Percentiles rank a stretch among this genome's conserved stretches.
These are phyloP conservation scores for Geosmithia morbida DNA, from an alignment of 2,329 filamentous ascomycete genomes.

Conservation along the genomic window DNA sequence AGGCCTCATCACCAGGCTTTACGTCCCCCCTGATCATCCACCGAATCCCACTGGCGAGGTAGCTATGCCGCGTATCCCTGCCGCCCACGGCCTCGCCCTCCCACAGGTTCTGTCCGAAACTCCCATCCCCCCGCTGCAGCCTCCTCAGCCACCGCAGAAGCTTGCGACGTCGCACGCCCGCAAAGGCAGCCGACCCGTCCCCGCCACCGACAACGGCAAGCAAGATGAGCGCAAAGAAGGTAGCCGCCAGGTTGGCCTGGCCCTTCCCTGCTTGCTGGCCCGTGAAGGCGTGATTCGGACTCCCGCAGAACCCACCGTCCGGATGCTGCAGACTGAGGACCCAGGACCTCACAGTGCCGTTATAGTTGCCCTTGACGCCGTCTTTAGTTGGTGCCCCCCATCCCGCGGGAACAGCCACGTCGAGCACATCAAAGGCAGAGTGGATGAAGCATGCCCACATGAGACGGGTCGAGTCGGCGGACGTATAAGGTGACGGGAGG, in stretches of 20 bases:
- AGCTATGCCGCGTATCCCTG: slow-evolving; percentile 76
- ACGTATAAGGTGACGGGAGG: slow-evolving; percentile 71
- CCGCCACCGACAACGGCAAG: slow-evolving; percentile 37
- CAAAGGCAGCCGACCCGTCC: slow-evolving; percentile 26
- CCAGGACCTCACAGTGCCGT: slow-evolving; percentile 48
- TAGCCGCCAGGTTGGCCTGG: slow-evolving; percentile 65
- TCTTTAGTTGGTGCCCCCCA: slow-evolving; percentile 7
- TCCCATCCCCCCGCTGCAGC: slow-evolving; percentile 73
- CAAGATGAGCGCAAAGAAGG: slow-evolving; percentile 72
- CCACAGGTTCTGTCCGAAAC: slow-evolving; percentile 73
- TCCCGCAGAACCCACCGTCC: slow-evolving; percentile 76
- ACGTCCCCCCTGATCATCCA: slow-evolving; percentile 62
- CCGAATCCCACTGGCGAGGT: slow-evolving; percentile 65
- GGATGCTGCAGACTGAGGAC: slow-evolving; percentile 78
- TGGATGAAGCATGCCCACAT: slow-evolving; percentile 82
- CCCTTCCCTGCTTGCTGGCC: slow-evolving; percentile 27
- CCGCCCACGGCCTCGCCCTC: slow-evolving; percentile 53
- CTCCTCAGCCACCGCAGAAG: slow-evolving; percentile 60
- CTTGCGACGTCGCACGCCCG: slow-evolving; percentile 49
- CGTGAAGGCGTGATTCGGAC: slow-evolving; percentile 45
- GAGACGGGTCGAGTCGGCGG: slow-evolving; percentile 83
- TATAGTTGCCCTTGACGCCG: slow-evolving; percentile 14
- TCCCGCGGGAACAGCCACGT: slow-evolving; percentile 39
- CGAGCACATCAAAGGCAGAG: slow-evolving; percentile 53
- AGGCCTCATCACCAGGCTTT: slow-evolving; percentile 31